Base-by-base conservation (phyloP, 495 filamentous ascomycete genomes). In the Acidiella bohemica region DNA sequence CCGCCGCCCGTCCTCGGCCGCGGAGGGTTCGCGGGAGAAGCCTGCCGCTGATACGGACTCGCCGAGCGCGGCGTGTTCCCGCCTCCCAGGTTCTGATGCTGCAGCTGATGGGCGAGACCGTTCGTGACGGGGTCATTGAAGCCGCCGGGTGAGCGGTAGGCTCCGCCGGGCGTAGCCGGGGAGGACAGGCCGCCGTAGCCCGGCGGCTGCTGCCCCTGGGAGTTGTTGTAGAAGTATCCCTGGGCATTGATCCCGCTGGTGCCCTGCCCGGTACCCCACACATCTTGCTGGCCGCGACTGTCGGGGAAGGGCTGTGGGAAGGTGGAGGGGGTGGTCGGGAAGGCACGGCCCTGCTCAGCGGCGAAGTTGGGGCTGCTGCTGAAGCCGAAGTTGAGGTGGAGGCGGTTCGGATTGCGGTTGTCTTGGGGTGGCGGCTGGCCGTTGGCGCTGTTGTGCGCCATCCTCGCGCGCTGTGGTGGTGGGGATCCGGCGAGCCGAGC, bases 261-360 rank as follows among this genome's bases (percentile, higher is more conserved):
- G 9, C 53, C 49, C 56, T 73, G 67, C 45, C 73, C 71, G 19
- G 58, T 54, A 25, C 66, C 66, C 57, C 63, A 66, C 29, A 64
- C 62, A 42, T 65, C 61, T 52, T 67, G 67, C 49, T 71, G 67
- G 31, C 61, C 61, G 8, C 43, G 37, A 42, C 53, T 47, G 59
- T 73, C 76, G 39, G 72, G 71, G 57, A 76, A 81, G 21, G 86
- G 85, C 61, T 95, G 86, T 9, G 87, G 87, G 53, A 95, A 95
- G 35, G 87, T 90, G 46, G 86, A 94, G 39, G 90, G 88, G 13
- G 90, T 97, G 32, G 90, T 93, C 55, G 90, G 92, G 72, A 88
- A 97, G 42, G 81, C 76, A 61, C 83, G 82, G 25, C 59, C 60
- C 35, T 42, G 45, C 27, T 55, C 56, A 17, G 53, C 52, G 37